Evolutionary conservation across 225 moss, liverwort and hornwort genomes (phyloP).

Genomic region (Lunularia cruciata): DNA sequence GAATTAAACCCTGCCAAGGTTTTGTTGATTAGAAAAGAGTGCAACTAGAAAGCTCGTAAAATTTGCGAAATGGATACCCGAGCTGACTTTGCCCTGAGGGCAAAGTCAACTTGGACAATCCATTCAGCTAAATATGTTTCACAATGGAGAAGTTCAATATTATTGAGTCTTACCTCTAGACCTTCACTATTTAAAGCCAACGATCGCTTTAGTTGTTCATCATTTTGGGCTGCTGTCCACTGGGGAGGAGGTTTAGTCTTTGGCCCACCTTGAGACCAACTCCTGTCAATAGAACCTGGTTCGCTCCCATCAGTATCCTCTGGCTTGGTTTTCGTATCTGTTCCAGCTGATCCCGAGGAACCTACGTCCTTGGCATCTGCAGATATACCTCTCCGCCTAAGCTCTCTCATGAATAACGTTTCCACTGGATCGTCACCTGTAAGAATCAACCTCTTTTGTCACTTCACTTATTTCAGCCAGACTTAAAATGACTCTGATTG

Average conservation of each 20-base stretch:
- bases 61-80: background rate
- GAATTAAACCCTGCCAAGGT: slow-evolving; percentile 60
- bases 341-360: slow-evolving; percentile 54
- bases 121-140: background rate
- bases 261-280: slow-evolving; percentile 29
- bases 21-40: background rate
- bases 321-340: slow-evolving; percentile 79
- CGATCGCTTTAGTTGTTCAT: slow-evolving; percentile 75
- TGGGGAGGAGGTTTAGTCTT: slow-evolving; percentile 35
- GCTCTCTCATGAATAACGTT: slow-evolving; percentile 94
- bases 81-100: background rate
- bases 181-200: slow-evolving; percentile 94
- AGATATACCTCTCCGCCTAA: slow-evolving; percentile 71
- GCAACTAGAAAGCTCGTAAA: too few relatives aligned
- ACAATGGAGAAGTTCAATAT: too few relatives aligned
- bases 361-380: slow-evolving; percentile 55
- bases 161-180: slow-evolving; percentile 68
- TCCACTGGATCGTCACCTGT: slow-evolving; percentile 80
- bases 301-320: slow-evolving; percentile 31
- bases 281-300: slow-evolving; percentile 16
- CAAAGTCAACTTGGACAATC: too few relatives aligned
- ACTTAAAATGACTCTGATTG: background rate
- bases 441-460: slow-evolving; percentile 2
- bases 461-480: too few relatives aligned
- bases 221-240: slow-evolving; percentile 37